These are phyloP conservation scores for Talaromyces rugulosus DNA, from an alignment of 2,329 filamentous ascomycete species.

Conservation along the genomic window DNA sequence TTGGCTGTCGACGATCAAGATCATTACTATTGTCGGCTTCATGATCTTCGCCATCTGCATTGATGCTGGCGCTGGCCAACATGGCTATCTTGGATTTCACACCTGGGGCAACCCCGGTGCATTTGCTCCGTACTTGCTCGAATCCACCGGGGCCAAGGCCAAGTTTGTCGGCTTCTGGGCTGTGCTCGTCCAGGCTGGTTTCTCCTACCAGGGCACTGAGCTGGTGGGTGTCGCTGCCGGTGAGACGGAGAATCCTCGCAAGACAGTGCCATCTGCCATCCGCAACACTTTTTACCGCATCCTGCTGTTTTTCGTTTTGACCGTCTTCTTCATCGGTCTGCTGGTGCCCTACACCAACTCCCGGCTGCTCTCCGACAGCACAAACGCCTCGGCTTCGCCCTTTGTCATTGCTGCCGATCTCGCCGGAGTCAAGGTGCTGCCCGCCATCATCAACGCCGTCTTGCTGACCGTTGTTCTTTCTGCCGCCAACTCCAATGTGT, in stretches of 20 bases:
- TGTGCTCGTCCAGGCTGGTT: constrained; percentile 48
- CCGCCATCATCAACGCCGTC: constrained; percentile 71
- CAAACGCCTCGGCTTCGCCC: constrained; percentile 49
- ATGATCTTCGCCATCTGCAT: constrained; percentile 52
- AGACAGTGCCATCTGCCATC: constrained; percentile 57
- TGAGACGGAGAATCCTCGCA: constrained; percentile 55
- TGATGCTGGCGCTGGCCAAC: constrained; percentile 52
- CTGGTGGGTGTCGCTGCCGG: constrained; percentile 55
- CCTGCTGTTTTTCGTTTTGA: constrained; percentile 58
- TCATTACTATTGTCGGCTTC: constrained; percentile 50
- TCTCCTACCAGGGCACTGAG: constrained; percentile 55
- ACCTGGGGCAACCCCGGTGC: constrained; percentile 49
- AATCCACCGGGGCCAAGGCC: constrained; percentile 39
- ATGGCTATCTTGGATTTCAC: constrained; percentile 48
- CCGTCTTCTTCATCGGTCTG: constrained; percentile 56
- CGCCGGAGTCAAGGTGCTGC: constrained; percentile 61
- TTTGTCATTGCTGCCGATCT: constrained; percentile 42
- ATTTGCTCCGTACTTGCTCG: constrained; percentile 40
- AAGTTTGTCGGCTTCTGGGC: constrained; percentile 51
- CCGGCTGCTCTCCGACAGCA: constrained; percentile 43
- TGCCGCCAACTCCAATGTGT: constrained; percentile 73
- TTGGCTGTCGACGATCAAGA: constrained; percentile 51
- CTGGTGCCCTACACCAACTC: constrained; percentile 53
- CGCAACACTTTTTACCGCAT: constrained; percentile 59
- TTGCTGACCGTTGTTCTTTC: constrained; percentile 74